Evolutionary conservation across 129 eudicot species (phyloP).

Genomic region (Smallanthus sonchifolius): DNA sequence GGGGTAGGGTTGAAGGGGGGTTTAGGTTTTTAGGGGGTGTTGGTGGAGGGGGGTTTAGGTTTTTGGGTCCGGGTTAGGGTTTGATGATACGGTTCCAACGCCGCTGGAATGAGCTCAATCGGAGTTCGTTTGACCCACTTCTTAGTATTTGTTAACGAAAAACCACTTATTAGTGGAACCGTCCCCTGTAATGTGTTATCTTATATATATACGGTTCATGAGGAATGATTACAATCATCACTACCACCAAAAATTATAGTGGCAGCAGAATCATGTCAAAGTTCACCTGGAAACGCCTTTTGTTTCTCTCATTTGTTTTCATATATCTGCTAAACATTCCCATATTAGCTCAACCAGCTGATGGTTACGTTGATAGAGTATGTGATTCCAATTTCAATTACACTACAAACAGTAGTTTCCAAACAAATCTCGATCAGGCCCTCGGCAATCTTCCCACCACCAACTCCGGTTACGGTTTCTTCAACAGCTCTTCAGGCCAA

Average conservation of each 20-base stretch:
- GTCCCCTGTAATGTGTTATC: too few relatives aligned
- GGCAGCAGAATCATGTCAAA: neutral
- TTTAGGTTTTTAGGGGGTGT: too few relatives aligned
- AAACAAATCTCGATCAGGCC: constrained; percentile 16
- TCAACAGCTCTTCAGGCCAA: too few relatives aligned
- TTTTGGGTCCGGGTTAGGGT: too few relatives aligned
- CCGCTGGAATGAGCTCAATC: too few relatives aligned
- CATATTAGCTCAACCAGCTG: neutral
- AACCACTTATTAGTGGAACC: too few relatives aligned
- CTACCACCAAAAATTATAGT: neutral
- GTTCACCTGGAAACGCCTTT: neutral
- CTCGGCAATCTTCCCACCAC: constrained; percentile 15
- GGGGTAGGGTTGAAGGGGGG: too few relatives aligned
- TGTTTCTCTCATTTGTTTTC: neutral
- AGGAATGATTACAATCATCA: neutral
- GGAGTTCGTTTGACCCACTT: too few relatives aligned
- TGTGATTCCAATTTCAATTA: neutral
- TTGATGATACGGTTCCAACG: too few relatives aligned
- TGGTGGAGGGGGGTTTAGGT: too few relatives aligned
- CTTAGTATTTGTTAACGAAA: too few relatives aligned
- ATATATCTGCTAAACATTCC: neutral
- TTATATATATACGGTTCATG: neutral
- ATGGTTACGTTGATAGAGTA: neutral
- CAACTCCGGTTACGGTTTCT: too few relatives aligned
- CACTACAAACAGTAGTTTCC: constrained; percentile 17